Base-by-base conservation (phyloP, 306 rosid genomes). In the Fragaria iinumae region DNA sequence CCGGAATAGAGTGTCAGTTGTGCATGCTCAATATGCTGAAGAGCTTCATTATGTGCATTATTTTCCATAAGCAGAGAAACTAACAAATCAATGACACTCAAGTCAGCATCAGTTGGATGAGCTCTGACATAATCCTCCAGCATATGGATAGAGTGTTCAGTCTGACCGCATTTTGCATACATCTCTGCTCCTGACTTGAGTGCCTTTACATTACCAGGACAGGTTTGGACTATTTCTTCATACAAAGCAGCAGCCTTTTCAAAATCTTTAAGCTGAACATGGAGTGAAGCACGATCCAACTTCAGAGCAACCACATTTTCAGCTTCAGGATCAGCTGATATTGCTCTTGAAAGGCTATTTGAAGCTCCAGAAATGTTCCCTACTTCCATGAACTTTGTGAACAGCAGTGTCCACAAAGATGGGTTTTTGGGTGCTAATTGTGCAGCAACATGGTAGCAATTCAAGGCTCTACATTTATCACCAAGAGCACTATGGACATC, bases 171-270 rank as follows among this genome's bases (percentile, higher is more conserved):
- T 83, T 81, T 87, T 83, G 82, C 76, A 87, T 89, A 89, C 81
- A 86, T 96, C 90, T 89, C 86, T 7, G 97, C 96, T 41, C 92
- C 93, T 25, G 32, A 47, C 80, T 83, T 88, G 52, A 95, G 87
- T 72, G 97, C 93, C 74, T 89, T 91, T 82, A 89, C 81, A 78
- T 90, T 83, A 82, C 84, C 92, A 62, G 64, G 78, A 83, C 86
- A 84, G 52, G 85, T 84, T 77, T 87, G 90, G 81, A 87, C 77
- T 78, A 84, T 80, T 80, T 90, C 86, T 66, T 89, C 88, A 87
- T 89, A 92, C 47, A 88, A 80, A 79, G 82, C 91, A 27, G 97
- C 97, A 45, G 97, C 97, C 72, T 86, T 92, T 67, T 95, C 91
- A 82, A 82, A 86, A 78, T 95, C 93, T 78, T 88, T 86, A 76